Base-by-base conservation (phyloP, 805 yeast species). In the Saturnispora gosingensis region DNA sequence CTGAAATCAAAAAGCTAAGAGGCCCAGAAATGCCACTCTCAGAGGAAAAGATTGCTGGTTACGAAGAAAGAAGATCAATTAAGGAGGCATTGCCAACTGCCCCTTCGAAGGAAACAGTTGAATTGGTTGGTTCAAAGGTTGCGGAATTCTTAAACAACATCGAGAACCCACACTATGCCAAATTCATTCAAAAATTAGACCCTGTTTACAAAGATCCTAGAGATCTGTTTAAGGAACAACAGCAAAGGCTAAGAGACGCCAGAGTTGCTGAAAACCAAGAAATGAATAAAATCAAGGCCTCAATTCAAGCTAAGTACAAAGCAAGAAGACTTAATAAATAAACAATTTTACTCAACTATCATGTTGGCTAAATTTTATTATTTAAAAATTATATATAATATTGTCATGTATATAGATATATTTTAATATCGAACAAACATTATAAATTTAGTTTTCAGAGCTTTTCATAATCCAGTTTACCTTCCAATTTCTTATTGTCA, bases 401-500 rank as follows among this genome's bases (percentile, higher is more conserved):
- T 18, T 46, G 43, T 35, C 38, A 47, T 46, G 24, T 38, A 42
- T 43, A 34, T 32, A 16, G 24, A 15, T 27, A 28, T 51, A n/a
- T 3, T 11, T 15, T 35, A 36, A 28, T n/a, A 44, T 27, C 35
- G 11, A 44, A 44, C n/a, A 28, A 44, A n/a, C 10, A 18, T 11
- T 36, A 18, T 8, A 15, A 40, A 16, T 27, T 30, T 46, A 27
- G 36, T 24, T n/a, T 15, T 45, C 73, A 93, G 66, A 93, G 73
- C 76, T 93, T 93, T 73, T 93, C 95, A 68, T 93, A 93, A 62
- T 91, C 98, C 56, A 91, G 72, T 68, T 87, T 86, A 57, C 98
- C 98, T 73, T 93, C 99, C 68, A 93, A 78, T 71, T 93, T 93
- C 84, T 93, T 93, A 50, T 88, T 84, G 67, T 93, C 99, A 22